Evolutionary conservation across 352 stramenopile genomes (phyloP), one percentile per base, ranked within the genome.

Genomic region (Peronosclerospora sorghi): DNA sequence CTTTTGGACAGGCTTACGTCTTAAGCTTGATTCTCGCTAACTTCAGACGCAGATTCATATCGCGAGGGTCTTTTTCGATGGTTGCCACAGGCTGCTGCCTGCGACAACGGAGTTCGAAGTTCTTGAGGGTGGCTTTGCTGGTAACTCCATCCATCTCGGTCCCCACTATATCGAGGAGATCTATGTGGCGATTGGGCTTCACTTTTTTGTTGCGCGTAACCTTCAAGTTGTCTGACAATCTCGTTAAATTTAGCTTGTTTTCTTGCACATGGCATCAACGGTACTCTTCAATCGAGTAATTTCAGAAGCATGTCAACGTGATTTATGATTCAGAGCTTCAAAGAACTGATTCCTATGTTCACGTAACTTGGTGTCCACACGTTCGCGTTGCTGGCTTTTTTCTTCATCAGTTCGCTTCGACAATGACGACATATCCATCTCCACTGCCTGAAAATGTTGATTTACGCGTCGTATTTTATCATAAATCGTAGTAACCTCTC

Each of bases 251-350:
- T 54, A 70, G 12, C 15, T 79, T n/a, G n/a, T n/a, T n/a, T n/a
- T n/a, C n/a, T n/a, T n/a, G n/a, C n/a, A n/a, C n/a, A n/a, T n/a
- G n/a, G n/a, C 64, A 45, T 74, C 76, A 2, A 67, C 18, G 4
- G 62, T 54, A 19, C 78, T 66, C n/a, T 70, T 72, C 19, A 53
- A 10, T n/a, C n/a, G n/a, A n/a, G n/a, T n/a, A n/a, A n/a, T n/a
- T n/a, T n/a, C n/a, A n/a, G n/a, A n/a, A n/a, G 49, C 44, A 48
- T 83, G 68, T 30, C 53, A 48, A 14, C 40, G 42, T 10, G 68
- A 69, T 41, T 83, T 63, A 27, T 64, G 58, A 13, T 50, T 35
- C 1, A 83, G 43, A 4, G 63, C 51, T 21, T 54, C 48, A 50
- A 79, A 79, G 28, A 83, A 2, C 38, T 76, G 51, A 1, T 47